Evolutionary conservation across 257 asterid genomes (phyloP).

Genomic region (Marsdenia floribunda): DNA sequence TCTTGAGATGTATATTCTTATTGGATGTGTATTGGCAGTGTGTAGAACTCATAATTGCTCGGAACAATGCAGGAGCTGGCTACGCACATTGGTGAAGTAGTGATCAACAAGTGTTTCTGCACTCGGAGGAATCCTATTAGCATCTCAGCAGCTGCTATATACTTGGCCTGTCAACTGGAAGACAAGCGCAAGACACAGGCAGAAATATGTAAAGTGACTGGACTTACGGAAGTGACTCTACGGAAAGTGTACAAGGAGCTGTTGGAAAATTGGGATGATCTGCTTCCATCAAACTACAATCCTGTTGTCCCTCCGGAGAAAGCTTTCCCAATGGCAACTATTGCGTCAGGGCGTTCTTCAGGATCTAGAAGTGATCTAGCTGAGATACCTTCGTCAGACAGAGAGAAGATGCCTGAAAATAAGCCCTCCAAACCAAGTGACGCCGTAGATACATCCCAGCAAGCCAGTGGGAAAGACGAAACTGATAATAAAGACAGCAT

Average conservation of each 20-base stretch:
- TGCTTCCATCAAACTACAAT: conserved; percentile 78
- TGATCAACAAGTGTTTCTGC: conserved; percentile 95
- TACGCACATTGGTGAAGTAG: conserved; percentile 96
- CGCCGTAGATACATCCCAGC: conserved; percentile 26
- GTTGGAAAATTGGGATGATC: conserved; percentile 90
- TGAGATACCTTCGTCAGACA: conserved; percentile 46
- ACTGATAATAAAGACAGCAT: conserved; percentile 35
- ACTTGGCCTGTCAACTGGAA: conserved; percentile 94
- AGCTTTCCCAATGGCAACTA: conserved; percentile 84
- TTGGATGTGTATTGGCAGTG: not conserved
- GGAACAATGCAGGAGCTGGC: conserved; percentile 71
- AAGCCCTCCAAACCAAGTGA: conserved; percentile 35
- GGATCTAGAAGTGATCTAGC: conserved; percentile 48
- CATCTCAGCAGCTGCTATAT: conserved; percentile 96
- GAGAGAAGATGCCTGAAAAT: conserved; percentile 39
- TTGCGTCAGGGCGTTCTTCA: conserved; percentile 60
- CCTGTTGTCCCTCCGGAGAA: conserved; percentile 97
- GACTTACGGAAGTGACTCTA: conserved; percentile 93
- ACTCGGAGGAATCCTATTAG: conserved; percentile 96
- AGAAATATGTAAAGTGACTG: conserved; percentile 96
- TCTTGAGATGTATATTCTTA: not conserved
- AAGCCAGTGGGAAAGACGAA: conserved; percentile 39
- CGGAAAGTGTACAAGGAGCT: conserved; percentile 95
- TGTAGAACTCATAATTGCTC: not conserved
- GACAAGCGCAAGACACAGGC: conserved; percentile 97